These are phyloP conservation scores for Xylaria sp. DNA, from an alignment of 2,329 filamentous ascomycete species.

Conservation along the genomic window DNA sequence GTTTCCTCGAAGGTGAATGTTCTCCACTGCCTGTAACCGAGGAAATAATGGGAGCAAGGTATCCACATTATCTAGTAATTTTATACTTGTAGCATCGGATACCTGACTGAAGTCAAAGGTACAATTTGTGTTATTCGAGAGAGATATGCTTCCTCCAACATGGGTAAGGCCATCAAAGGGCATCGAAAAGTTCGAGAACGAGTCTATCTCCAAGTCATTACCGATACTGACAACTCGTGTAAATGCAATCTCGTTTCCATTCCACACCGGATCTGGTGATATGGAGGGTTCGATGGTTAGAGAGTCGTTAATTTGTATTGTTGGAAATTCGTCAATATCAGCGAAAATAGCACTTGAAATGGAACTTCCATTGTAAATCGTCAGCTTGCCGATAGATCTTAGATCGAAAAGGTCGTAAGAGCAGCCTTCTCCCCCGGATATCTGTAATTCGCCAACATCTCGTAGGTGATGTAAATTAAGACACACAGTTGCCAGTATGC, in stretches of 20 bases:
- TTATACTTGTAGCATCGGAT: neutral
- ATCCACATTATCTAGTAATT: neutral
- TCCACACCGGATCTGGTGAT: neutral
- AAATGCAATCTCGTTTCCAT: neutral
- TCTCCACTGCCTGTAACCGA: neutral
- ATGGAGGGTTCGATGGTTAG: neutral
- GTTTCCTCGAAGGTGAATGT: constrained; percentile 4
- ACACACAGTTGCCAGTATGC: neutral
- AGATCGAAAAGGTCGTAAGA: neutral
- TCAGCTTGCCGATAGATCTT: neutral
- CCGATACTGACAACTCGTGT: neutral
- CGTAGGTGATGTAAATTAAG: neutral
- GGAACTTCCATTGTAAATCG: neutral
- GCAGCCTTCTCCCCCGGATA: neutral
- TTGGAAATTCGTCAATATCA: neutral
- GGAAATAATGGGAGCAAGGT: neutral
- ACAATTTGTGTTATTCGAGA: constrained; percentile 4
- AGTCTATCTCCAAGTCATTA: neutral
- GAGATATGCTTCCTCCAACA: neutral
- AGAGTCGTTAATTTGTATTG: neutral
- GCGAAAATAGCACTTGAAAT: neutral
- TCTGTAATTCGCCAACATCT: neutral
- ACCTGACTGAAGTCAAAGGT: neutral
- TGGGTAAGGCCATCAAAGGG: neutral
- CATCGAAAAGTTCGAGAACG: neutral